These are phyloP conservation scores for Geotrichum carabidarum DNA, from an alignment of 1,139 yeast genomes.

Conservation along the genomic window DNA sequence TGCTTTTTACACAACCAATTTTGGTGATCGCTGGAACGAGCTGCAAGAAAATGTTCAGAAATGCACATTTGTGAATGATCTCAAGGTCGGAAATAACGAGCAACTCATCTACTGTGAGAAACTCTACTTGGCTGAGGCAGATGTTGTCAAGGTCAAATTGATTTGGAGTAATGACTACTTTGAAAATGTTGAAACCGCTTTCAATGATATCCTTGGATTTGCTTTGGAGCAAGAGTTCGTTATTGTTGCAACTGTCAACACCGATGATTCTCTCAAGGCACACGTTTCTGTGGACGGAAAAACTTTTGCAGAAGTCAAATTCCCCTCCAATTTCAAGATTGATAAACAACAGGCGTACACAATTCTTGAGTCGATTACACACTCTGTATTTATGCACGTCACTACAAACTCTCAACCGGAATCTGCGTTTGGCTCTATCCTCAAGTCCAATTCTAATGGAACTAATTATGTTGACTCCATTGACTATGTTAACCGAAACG, in stretches of 20 bases:
- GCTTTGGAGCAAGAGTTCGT: constrained; percentile 63
- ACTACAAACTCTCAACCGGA: constrained; percentile 54
- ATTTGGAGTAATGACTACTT: constrained; percentile 55
- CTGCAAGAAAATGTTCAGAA: constrained; percentile 48
- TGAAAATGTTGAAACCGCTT: constrained; percentile 39
- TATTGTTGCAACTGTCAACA: constrained; percentile 58
- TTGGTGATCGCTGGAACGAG: constrained; percentile 51
- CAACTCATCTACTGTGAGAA: constrained; percentile 62
- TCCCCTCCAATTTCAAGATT: constrained; percentile 65
- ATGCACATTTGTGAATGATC: constrained; percentile 68
- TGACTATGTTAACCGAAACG: constrained; percentile 70
- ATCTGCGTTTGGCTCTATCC: constrained; percentile 69
- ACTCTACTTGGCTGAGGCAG: constrained; percentile 32
- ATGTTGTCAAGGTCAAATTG: constrained; percentile 35
- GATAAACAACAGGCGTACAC: constrained; percentile 77
- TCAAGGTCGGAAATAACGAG: constrained; percentile 38
- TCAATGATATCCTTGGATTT: constrained; percentile 57
- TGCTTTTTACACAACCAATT: constrained; percentile 53
- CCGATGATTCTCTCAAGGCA: constrained; percentile 50
- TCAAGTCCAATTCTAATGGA: constrained; percentile 93
- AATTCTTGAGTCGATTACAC: constrained; percentile 67
- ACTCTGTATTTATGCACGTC: constrained; percentile 77
- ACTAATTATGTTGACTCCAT: constrained; percentile 77
- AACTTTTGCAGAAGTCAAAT: constrained; percentile 69
- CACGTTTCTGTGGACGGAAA: constrained; percentile 78